Conservation (phyloP, 2,329 filamentous ascomycete genomes). For the Calonectria pseudoturangicola region DNA sequence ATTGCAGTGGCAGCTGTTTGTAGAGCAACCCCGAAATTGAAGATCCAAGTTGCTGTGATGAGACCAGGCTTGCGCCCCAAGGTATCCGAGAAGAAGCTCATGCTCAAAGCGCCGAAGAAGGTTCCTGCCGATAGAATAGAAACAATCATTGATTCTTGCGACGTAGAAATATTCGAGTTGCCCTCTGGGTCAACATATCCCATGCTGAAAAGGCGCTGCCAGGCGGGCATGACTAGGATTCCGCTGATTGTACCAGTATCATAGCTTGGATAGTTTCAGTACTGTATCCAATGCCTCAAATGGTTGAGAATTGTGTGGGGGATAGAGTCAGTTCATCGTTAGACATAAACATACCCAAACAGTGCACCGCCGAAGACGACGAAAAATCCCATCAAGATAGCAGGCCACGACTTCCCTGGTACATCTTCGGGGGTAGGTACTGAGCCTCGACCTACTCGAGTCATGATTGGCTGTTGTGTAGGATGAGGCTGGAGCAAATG, state of each 20-base stretch:
- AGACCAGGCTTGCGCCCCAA: constrained; percentile 80
- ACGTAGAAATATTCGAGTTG: constrained; percentile 65
- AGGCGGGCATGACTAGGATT: constrained; percentile 66
- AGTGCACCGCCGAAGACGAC: too few species aligned
- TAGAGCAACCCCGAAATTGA: constrained; percentile 79
- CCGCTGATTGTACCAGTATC: constrained; percentile 76
- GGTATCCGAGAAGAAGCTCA: constrained; percentile 76
- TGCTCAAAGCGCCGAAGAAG: constrained; percentile 83
- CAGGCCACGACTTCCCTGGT: too few species aligned
- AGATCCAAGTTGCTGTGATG: constrained; percentile 77
- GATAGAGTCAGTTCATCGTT: too few species aligned
- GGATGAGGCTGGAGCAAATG: too few species aligned
- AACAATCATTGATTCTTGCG: constrained; percentile 78
- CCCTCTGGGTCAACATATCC: constrained; percentile 54
- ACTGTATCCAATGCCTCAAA: too few species aligned
- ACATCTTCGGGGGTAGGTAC: too few species aligned
- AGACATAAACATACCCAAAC: too few species aligned
- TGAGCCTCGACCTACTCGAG: too few species aligned
- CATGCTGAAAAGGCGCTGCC: constrained; percentile 61
- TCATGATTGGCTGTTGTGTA: too few species aligned
- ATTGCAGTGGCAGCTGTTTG: constrained; percentile 78
- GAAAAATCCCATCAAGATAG: too few species aligned
- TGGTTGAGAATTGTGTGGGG: too few species aligned
- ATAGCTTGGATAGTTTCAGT: constrained; percentile 61
- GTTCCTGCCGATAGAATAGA: constrained; percentile 88